Evolutionary conservation across 352 stramenopile genomes (phyloP).

Genomic region (Chrysophaeum taylorii): DNA sequence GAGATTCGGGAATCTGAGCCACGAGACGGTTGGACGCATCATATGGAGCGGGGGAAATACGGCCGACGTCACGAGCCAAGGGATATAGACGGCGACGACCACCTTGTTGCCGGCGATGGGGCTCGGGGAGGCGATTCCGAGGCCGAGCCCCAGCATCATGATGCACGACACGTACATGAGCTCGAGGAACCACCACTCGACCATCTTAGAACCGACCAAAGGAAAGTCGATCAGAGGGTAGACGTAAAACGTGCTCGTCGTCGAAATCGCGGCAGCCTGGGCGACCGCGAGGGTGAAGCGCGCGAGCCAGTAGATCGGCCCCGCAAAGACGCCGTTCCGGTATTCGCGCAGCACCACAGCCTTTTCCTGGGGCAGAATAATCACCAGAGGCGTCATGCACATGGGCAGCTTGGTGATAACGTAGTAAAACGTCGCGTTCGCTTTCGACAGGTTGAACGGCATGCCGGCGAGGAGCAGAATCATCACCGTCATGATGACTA

Average conservation of each 20-base stretch:
- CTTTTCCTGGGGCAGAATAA: not conserved
- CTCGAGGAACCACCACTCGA: too few relatives aligned
- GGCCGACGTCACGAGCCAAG: not conserved
- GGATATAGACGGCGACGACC: not conserved
- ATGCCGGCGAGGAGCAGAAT: not conserved
- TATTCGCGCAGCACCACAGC: not conserved
- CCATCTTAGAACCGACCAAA: too few relatives aligned
- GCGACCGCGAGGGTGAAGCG: not conserved
- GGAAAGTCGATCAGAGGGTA: not conserved
- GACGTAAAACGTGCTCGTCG: not conserved
- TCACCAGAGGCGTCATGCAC: too few relatives aligned
- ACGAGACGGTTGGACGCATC: not conserved
- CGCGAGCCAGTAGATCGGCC: not conserved
- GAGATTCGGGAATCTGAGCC: not conserved
- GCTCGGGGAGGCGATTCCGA: too few relatives aligned
- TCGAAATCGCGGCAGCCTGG: not conserved
- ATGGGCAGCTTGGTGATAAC: not conserved
- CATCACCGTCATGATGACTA: not conserved
- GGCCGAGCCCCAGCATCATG: too few relatives aligned
- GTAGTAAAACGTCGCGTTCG: not conserved
- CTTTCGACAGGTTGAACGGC: too few relatives aligned
- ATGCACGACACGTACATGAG: too few relatives aligned
- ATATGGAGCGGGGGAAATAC: not conserved
- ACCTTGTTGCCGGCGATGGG: too few relatives aligned
- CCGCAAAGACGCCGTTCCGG: not conserved